Conservation (phyloP, 495 filamentous ascomycete species). For the Penicillium dipodomyicola region DNA sequence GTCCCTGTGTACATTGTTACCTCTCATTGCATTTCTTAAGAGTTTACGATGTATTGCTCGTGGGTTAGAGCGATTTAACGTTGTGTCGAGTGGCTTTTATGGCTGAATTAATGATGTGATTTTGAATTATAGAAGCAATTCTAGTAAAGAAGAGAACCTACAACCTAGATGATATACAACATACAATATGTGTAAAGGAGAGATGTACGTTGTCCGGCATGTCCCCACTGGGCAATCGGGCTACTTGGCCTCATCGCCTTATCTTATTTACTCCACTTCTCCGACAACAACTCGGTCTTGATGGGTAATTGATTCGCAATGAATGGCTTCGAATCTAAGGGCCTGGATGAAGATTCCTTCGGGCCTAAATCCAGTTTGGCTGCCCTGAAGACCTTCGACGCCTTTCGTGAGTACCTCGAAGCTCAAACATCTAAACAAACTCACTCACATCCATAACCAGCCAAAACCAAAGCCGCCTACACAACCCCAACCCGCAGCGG, state of each 20-base stretch:
- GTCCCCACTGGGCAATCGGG: constrained; percentile 21
- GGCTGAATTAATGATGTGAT: constrained; percentile 13
- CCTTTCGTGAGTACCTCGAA: constrained; percentile 78
- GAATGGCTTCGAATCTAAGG: constrained; percentile 69
- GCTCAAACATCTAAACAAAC: background rate
- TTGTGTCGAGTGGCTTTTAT: constrained; percentile 1
- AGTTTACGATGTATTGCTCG: constrained; percentile 19
- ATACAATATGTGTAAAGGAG: background rate
- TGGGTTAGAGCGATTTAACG: constrained; percentile 15
- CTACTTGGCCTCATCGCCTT: constrained; percentile 39
- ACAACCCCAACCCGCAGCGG: constrained; percentile 75
- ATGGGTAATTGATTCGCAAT: constrained; percentile 41
- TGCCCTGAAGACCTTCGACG: constrained; percentile 83
- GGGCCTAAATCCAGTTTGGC: constrained; percentile 62
- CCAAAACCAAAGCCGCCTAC: constrained; percentile 95
- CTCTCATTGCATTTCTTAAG: constrained; percentile 28
- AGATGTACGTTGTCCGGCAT: background rate
- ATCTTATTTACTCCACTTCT: constrained; percentile 26
- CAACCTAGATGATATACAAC: background rate
- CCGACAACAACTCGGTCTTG: constrained; percentile 20
- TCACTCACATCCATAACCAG: constrained; percentile 40
- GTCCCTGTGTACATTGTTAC: constrained; percentile 32
- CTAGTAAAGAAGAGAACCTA: background rate
- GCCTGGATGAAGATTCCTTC: constrained; percentile 75
- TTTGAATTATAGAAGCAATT: background rate